Evolutionary conservation across 2,329 filamentous ascomycete genomes (phyloP).

Genomic region (Lithohypha guttulata): DNA sequence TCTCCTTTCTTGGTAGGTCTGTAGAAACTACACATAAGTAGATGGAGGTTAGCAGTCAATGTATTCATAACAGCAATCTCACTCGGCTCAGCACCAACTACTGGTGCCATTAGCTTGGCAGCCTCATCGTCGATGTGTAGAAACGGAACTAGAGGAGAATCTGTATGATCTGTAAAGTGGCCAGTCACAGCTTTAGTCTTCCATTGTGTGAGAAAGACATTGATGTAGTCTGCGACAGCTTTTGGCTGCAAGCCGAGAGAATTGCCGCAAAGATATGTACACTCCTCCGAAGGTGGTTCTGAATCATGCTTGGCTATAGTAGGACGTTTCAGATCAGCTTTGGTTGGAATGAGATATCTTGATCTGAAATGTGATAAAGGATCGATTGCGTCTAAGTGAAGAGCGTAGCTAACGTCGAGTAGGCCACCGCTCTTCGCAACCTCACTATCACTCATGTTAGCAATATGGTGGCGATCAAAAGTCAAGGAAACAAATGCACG

Average conservation of each 20-base stretch:
- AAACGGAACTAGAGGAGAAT: slow-evolving; percentile 61
- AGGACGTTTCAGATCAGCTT: slow-evolving; percentile 56
- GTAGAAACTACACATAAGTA: slow-evolving; percentile 79
- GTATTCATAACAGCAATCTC: slow-evolving; percentile 87
- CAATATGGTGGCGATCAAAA: too few species aligned
- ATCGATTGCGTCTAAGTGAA: slow-evolving; percentile 48
- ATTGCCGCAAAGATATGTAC: slow-evolving; percentile 79
- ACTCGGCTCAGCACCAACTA: slow-evolving; percentile 61
- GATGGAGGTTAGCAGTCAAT: slow-evolving; percentile 68
- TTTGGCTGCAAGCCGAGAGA: slow-evolving; percentile 76
- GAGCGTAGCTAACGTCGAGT: slow-evolving; percentile 6
- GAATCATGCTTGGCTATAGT: slow-evolving; percentile 36
- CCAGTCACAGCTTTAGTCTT: slow-evolving; percentile 73
- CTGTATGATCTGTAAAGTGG: slow-evolving; percentile 61
- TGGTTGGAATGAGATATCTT: slow-evolving; percentile 69
- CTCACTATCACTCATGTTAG: background rate
- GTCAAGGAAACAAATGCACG: too few species aligned
- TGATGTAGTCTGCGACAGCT: slow-evolving; percentile 53
- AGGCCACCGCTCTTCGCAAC: background rate
- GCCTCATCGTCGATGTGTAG: slow-evolving; percentile 69
- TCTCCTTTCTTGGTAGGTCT: slow-evolving; percentile 46
- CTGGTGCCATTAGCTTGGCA: slow-evolving; percentile 55
- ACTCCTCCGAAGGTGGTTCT: slow-evolving; percentile 28
- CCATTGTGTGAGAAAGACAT: slow-evolving; percentile 72
- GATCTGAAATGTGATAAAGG: slow-evolving; percentile 50